phyloP scores from a whole-genome alignment of 2,329 filamentous ascomycete species.

The Metarhizium anisopliae region DNA sequence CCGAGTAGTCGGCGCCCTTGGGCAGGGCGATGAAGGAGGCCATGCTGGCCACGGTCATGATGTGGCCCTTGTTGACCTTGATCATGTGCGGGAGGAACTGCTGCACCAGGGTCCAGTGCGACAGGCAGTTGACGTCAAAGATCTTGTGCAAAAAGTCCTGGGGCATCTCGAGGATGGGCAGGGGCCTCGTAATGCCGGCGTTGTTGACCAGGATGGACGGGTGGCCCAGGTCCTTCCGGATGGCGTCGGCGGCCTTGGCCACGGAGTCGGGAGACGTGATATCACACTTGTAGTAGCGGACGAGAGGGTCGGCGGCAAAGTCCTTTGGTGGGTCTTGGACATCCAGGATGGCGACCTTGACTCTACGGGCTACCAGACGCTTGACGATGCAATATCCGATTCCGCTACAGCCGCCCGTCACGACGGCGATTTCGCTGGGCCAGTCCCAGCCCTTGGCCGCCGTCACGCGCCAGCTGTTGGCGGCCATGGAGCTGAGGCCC shows the following conservation, averaged over 20 bases:
- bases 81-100: slow-evolving; percentile 61
- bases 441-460: slow-evolving; percentile 22
- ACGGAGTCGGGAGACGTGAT: slow-evolving; percentile 35
- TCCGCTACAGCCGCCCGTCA: slow-evolving; percentile 34
- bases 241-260: slow-evolving; percentile 26
- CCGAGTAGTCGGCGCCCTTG: slow-evolving; percentile 56
- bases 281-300: slow-evolving; percentile 28
- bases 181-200: slow-evolving; percentile 52
- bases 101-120: slow-evolving; percentile 54
- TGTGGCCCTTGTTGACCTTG: slow-evolving; percentile 55
- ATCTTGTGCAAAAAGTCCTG: slow-evolving; percentile 51
- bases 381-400: slow-evolving; percentile 29
- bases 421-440: slow-evolving; percentile 31
- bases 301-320: slow-evolving; percentile 10
- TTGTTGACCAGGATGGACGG: slow-evolving; percentile 67
- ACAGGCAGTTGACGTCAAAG: slow-evolving; percentile 59
- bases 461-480: slow-evolving; percentile 19
- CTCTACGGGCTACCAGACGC: slow-evolving; percentile 26
- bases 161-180: slow-evolving; percentile 47
- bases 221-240: slow-evolving; percentile 40
- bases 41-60: slow-evolving; percentile 61
- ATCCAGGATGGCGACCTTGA: slow-evolving; percentile 63
- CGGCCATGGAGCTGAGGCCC: slow-evolving; percentile 16
- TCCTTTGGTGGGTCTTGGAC: slow-evolving; percentile 29
- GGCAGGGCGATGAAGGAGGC: slow-evolving; percentile 52